A percentile compares a stretch with the other conserved stretches of the same genome.
These are phyloP conservation scores for Aspergillus candidus DNA, from an alignment of 2,329 filamentous ascomycete genomes.

Conservation along the genomic window DNA sequence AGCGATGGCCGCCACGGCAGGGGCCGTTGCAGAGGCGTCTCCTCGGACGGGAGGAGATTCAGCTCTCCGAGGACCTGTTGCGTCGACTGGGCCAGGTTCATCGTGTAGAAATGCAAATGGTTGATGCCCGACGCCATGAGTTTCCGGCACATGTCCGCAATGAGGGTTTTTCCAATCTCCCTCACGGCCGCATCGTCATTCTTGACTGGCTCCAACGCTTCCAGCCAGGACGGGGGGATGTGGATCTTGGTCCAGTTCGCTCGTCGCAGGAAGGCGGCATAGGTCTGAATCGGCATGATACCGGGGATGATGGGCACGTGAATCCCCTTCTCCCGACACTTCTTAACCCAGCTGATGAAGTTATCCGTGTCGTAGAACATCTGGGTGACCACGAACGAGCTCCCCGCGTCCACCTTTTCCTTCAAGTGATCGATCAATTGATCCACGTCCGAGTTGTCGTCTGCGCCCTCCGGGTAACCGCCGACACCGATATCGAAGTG, in stretches of 20 bases:
- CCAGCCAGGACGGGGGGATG: slow-evolving; percentile 74
- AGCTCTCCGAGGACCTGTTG: slow-evolving; percentile 91
- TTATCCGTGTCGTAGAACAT: slow-evolving; percentile 99
- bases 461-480: slow-evolving; percentile 90
- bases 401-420: slow-evolving; percentile 92
- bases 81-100: slow-evolving; percentile 94
- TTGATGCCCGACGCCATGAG: slow-evolving; percentile 75
- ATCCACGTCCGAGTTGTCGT: slow-evolving; percentile 86
- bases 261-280: slow-evolving; percentile 83
- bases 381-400: slow-evolving; percentile 91
- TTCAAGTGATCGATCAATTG: slow-evolving; percentile 85
- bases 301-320: slow-evolving; percentile 76
- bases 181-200: slow-evolving; percentile 92
- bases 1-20: slow-evolving; percentile 95
- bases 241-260: slow-evolving; percentile 86
- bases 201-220: slow-evolving; percentile 83
- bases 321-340: slow-evolving; percentile 79
- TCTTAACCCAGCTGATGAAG: slow-evolving; percentile 84
- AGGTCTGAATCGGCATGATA: slow-evolving; percentile 92
- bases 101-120: slow-evolving; percentile 97
- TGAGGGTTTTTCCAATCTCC: slow-evolving; percentile 78
- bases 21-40: slow-evolving; percentile 77
- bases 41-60: slow-evolving; percentile 68
- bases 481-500: slow-evolving; percentile 98
- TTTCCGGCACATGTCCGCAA: slow-evolving; percentile 84